Conservation (phyloP, 805 yeast genomes). For the Candida suzukii region DNA sequence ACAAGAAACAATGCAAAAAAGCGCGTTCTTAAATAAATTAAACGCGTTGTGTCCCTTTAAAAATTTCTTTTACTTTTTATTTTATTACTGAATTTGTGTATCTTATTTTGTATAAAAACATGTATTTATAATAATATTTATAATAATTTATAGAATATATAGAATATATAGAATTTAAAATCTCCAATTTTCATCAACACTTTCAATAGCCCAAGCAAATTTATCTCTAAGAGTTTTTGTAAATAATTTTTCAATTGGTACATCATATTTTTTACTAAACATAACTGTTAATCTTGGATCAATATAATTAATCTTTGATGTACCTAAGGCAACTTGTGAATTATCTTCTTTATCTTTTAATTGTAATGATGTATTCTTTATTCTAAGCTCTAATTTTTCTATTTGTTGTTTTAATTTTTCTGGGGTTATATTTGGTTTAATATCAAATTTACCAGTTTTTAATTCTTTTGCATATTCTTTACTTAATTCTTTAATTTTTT, state of each 20-base stretch:
- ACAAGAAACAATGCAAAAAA: too few relatives aligned
- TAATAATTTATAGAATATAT: too few relatives aligned
- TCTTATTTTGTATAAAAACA: too few relatives aligned
- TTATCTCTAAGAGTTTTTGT: constrained; percentile 89
- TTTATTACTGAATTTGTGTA: too few relatives aligned
- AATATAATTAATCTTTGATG: constrained; percentile 90
- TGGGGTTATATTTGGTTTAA: constrained; percentile 44
- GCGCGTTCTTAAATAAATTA: too few relatives aligned
- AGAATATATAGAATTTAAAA: too few relatives aligned
- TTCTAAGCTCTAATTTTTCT: constrained; percentile 65
- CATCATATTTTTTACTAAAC: constrained; percentile 78
- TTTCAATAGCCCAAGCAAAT: constrained; percentile 93
- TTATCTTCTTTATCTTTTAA: constrained; percentile 91
- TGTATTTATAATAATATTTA: too few relatives aligned
- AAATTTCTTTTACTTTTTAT: too few relatives aligned
- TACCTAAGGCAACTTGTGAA: constrained; percentile 86
- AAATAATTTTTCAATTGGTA: constrained; percentile 88
- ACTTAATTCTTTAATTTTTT: constrained; percentile 44
- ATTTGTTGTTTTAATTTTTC: constrained; percentile 71
- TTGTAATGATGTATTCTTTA: constrained; percentile 60
- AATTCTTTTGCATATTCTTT: constrained; percentile 50
- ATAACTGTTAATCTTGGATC: constrained; percentile 89
- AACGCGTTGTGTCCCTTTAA: too few relatives aligned
- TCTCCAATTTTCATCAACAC: constrained; percentile 82
- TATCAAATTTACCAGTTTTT: constrained; percentile 49